Base-by-base conservation (phyloP, 2,329 filamentous ascomycete species). In the Pestalotiopsis sp. region DNA sequence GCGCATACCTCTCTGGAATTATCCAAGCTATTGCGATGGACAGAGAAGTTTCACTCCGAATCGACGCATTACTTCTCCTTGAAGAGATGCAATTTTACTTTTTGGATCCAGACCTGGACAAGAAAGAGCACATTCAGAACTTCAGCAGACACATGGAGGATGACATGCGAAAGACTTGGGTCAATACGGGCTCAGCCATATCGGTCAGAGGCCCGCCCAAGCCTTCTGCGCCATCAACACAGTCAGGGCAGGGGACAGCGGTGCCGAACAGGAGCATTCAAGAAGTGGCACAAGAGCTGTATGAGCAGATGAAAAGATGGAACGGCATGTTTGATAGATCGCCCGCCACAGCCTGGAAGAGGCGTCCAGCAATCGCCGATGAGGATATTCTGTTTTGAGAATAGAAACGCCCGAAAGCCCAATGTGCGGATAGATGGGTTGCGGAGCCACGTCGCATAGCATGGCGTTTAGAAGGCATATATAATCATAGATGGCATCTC, bases 161-260 rank as follows among this genome's bases (percentile, higher is more conserved):
- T 9, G 84, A 87, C 56, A 79, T 86, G 11, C 74, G 75, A 3
- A 79, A 78, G 58, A 83, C 81, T 56, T 87, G 85, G 85, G 68
- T 78, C 7, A 72, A 76, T 1, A 74, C 74, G 3, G 73, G 71
- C 3, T 71, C 73, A 1, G 75, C 68, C 3, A 78, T 85, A 11
- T 79, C 76, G 0, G 78, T 84, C 26, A 81, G 78, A 66, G 79
- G 77, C 3, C 80, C 81, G 4, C 77, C 76, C 2, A 79, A 73
- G 11, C 73, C 76, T 6, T 67, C 73, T 4, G 72, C 75, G 9
- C 62, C 69, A 4, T 73, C 72, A 26, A 79, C 78, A 20, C 79
- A 82, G 64, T 75, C 78, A 3, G 77, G 75, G 1, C 78, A 79
- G 66, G 81, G 80, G 11, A 76, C 78, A 17, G n/a, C 6, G 14